Evolutionary conservation across 176 grass and related monocot species (phyloP).

Genomic region (Puya raimondii): DNA sequence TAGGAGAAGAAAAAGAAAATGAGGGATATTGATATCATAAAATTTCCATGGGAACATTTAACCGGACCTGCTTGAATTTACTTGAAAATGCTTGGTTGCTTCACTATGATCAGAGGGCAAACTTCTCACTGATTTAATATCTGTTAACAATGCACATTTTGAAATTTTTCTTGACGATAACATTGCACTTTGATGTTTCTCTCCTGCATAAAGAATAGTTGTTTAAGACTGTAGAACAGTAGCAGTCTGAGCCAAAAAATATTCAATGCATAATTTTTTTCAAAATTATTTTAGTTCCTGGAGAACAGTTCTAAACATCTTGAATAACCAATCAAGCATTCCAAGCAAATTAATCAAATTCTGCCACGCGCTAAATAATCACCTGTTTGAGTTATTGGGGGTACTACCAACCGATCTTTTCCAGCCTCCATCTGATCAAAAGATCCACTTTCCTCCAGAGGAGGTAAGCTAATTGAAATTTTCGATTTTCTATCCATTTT

Average conservation of each 20-base stretch:
- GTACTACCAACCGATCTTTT: conserved; percentile 24
- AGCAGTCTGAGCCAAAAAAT: not conserved
- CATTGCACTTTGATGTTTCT: conserved; percentile 21
- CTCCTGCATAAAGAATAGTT: conserved; percentile 29
- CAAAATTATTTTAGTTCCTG: not conserved
- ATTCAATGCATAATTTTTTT: not conserved
- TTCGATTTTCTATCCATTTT: conserved; percentile 26
- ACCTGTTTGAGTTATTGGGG: conserved; percentile 27
- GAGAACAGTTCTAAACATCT: not conserved
- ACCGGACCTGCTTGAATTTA: conserved; percentile 35
- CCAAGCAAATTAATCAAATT: not conserved
- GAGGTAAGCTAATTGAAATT: conserved; percentile 20
- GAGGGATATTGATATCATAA: not conserved
- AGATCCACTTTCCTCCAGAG: conserved; percentile 20
- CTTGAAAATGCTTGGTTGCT: conserved; percentile 23
- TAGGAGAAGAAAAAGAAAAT: not conserved
- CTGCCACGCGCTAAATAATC: not conserved
- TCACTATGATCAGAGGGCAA: conserved; percentile 16
- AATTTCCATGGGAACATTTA: conserved; percentile 16
- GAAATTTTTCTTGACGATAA: conserved; percentile 21
- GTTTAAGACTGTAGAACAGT: conserved; percentile 18
- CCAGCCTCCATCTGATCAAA: conserved; percentile 17
- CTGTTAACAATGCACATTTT: conserved; percentile 18
- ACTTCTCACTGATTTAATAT: conserved; percentile 16
- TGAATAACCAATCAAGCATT: conserved; percentile 6